phyloP scores from a whole-genome alignment of 768 basidiomycete species.

The Auricularia auricula-judae region DNA sequence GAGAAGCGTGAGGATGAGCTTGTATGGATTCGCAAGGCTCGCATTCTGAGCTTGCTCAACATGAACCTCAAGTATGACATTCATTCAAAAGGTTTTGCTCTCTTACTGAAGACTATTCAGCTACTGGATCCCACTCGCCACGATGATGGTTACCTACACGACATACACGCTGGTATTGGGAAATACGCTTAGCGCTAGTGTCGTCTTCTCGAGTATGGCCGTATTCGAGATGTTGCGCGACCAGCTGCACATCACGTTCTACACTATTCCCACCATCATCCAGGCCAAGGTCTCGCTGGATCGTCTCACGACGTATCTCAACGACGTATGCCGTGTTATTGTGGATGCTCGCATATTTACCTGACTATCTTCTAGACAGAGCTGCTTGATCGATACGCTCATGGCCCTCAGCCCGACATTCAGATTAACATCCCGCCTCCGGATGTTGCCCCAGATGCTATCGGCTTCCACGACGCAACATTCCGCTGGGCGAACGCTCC shows the following conservation, averaged over 20 bases:
- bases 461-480: slow-evolving; percentile 42
- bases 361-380: slow-evolving; percentile 16
- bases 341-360: background rate
- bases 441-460: slow-evolving; percentile 17
- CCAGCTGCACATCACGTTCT: slow-evolving; percentile 30
- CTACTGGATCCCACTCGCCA: slow-evolving; percentile 47
- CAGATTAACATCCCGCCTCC: slow-evolving; percentile 4
- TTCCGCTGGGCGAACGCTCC: slow-evolving; percentile 44
- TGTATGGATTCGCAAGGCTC: slow-evolving; percentile 37
- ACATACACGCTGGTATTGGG: slow-evolving; percentile 37
- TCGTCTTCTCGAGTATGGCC: slow-evolving; percentile 29
- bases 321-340: slow-evolving; percentile 14
- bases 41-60: slow-evolving; percentile 38
- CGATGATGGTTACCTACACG: slow-evolving; percentile 55
- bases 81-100: no score
- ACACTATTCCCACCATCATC: slow-evolving; percentile 9
- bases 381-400: slow-evolving; percentile 18
- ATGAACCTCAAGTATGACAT: slow-evolving; percentile 24
- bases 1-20: slow-evolving; percentile 55
- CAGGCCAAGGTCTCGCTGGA: slow-evolving; percentile 54
- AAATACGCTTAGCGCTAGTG: slow-evolving; percentile 22
- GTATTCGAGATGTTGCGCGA: slow-evolving; percentile 54
- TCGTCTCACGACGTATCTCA: slow-evolving; percentile 39
- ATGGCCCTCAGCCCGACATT: slow-evolving; percentile 2
- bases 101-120: slow-evolving; percentile 19